Conservation (phyloP, 495 filamentous ascomycete genomes). For the Aspergillus diversus region DNA sequence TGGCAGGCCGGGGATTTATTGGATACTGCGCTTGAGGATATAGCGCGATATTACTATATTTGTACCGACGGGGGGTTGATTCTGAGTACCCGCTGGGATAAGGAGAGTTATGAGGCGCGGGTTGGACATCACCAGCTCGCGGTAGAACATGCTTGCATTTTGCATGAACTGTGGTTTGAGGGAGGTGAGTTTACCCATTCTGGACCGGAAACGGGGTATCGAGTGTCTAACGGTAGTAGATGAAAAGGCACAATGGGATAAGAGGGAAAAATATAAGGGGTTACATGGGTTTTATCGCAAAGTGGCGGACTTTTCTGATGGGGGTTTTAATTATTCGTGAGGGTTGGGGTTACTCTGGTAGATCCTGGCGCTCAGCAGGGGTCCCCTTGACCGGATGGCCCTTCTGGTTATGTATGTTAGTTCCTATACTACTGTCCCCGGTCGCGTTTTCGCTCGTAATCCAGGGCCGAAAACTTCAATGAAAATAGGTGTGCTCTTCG, state of each 20-base stretch:
- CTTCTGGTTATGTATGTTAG: too few species aligned
- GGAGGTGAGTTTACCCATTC: conserved; percentile 5
- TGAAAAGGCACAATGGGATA: not conserved
- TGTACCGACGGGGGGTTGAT: conserved; percentile 5
- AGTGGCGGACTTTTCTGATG: not conserved
- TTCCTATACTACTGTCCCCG: too few species aligned
- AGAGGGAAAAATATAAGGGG: not conserved
- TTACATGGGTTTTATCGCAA: not conserved
- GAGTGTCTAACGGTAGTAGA: not conserved
- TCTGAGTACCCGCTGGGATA: not conserved
- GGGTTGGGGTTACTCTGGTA: too few species aligned
- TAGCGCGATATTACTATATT: conserved; percentile 12
- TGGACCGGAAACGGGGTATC: too few species aligned
- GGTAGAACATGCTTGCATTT: not conserved
- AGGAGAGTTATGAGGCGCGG: not conserved
- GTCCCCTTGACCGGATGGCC: too few species aligned
- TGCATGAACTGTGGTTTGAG: conserved; percentile 5
- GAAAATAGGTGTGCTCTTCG: too few species aligned
- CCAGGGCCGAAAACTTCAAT: too few species aligned
- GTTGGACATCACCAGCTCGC: not conserved
- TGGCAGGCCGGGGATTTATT: not conserved
- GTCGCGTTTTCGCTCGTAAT: too few species aligned
- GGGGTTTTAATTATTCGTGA: not conserved
- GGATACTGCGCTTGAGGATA: not conserved
- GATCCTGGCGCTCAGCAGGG: too few species aligned